Evolutionary conservation across 179 eudicot species (phyloP).

Genomic region (Beta lomatogona): DNA sequence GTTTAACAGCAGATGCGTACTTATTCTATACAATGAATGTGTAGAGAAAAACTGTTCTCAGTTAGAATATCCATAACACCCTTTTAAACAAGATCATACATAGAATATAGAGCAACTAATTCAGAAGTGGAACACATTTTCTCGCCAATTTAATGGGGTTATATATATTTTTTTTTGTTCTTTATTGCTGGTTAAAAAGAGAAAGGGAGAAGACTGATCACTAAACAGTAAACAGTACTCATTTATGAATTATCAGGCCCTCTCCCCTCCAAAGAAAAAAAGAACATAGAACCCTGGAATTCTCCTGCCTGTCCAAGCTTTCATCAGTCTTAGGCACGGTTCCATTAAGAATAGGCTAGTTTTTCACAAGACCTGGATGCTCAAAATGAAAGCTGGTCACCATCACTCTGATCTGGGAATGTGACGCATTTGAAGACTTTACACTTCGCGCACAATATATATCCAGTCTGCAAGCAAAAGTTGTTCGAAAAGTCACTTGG

Average conservation of each 20-base stretch:
- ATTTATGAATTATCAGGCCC: neutral
- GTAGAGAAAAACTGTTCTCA: neutral
- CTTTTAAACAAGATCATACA: neutral
- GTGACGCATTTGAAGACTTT: constrained; percentile 90
- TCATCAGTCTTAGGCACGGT: constrained; percentile 1
- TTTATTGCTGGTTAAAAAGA: neutral
- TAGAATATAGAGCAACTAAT: constrained; percentile 7
- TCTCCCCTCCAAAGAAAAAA: constrained; percentile 16
- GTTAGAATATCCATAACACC: neutral
- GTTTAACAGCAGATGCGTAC: neutral
- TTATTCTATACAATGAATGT: constrained; percentile 5
- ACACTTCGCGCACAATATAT: constrained; percentile 70
- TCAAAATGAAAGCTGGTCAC: constrained; percentile 44
- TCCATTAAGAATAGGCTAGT: constrained; percentile 17
- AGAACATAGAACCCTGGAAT: constrained; percentile 5
- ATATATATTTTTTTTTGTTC: neutral
- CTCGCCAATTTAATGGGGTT: neutral
- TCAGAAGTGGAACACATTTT: neutral
- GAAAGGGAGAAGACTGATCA: neutral
- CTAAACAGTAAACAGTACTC: neutral
- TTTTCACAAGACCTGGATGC: constrained; percentile 8
- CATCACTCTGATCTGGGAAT: constrained; percentile 69
- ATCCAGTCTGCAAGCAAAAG: constrained; percentile 60
- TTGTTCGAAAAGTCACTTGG: constrained; percentile 8
- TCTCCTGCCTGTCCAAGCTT: constrained; percentile 6